phyloP scores from a whole-genome alignment of 2,329 filamentous ascomycete genomes.

The Coniochaeta sp. region DNA sequence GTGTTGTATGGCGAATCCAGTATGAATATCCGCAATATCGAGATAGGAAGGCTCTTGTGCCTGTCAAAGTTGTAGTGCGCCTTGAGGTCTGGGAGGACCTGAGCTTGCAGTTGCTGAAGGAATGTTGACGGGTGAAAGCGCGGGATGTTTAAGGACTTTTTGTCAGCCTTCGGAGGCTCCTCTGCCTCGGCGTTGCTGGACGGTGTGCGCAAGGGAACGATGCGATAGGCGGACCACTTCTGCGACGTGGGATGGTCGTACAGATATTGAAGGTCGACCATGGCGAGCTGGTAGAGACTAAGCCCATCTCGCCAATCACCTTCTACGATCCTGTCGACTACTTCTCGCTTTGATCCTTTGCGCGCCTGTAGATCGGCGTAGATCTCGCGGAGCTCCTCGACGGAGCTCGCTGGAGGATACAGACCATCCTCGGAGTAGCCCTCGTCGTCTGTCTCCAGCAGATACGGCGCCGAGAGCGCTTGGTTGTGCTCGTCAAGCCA shows the following conservation, averaged over 20 bases:
- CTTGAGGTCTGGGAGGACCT: slow-evolving; percentile 72
- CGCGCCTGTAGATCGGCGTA: slow-evolving; percentile 54
- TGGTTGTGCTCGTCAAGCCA: slow-evolving; percentile 68
- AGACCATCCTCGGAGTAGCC: slow-evolving; percentile 57
- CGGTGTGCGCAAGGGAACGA: slow-evolving; percentile 43
- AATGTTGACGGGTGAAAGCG: slow-evolving; percentile 78
- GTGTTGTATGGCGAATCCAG: slow-evolving; percentile 75
- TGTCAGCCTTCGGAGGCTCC: slow-evolving; percentile 32
- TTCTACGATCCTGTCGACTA: slow-evolving; percentile 55
- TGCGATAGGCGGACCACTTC: slow-evolving; percentile 56
- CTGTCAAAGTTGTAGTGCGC: slow-evolving; percentile 75
- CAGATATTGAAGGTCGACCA: slow-evolving; percentile 60
- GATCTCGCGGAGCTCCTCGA: slow-evolving; percentile 58
- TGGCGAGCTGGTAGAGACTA: slow-evolving; percentile 59
- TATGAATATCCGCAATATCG: slow-evolving; percentile 72
- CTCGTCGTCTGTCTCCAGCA: slow-evolving; percentile 40
- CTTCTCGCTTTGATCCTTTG: slow-evolving; percentile 55
- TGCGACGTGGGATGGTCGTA: slow-evolving; percentile 58
- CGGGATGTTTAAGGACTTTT: slow-evolving; percentile 46
- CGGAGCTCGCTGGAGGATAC: slow-evolving; percentile 59
- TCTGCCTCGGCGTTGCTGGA: slow-evolving; percentile 29
- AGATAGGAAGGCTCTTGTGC: slow-evolving; percentile 60
- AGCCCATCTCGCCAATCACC: slow-evolving; percentile 63
- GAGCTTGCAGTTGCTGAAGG: slow-evolving; percentile 64
- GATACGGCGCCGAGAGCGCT: slow-evolving; percentile 51